Evolutionary conservation across 2,329 filamentous ascomycete species (phyloP), one percentile per base, ranked within the genome.

Genomic region (Paradendryphiella salina): DNA sequence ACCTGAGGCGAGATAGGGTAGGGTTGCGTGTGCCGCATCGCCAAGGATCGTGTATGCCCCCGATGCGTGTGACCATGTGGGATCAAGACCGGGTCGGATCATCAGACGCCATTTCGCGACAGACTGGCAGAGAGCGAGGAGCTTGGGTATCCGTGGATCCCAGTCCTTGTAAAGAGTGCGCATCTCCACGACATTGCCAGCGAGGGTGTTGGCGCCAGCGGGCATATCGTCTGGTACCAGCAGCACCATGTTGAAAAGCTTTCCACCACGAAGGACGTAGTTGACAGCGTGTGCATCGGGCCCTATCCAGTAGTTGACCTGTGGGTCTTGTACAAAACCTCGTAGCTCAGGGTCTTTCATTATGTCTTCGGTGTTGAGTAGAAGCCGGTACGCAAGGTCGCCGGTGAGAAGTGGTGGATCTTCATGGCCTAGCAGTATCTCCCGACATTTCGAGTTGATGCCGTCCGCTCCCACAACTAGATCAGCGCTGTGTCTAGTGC

Each of bases 11-110:
- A 85, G 73, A 61, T 87, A 87, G 0, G 85, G 85, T 0, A 87
- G 73, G 0, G 83, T 86, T 5, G 85, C 83, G 54, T 87, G 84
- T 2, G 83, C 82, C 0, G 84, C 82, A 59, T 87, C 85, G 0
- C 85, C 85, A 0, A 87, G 73, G 61, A 87, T 77, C 0, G 81
- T 80, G 59, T 85, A 84, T 0, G 80, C 73, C 0, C 78, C 82
- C 0, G 76, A 80, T 0, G 77, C 69, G 55, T 86, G 79, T 0
- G 76, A 81, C 84, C 85, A 87, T 1, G 74, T 73, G 4, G 70
- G 65, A n/a, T 78, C 76, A 31, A 84, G 75, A 4, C 78, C 78
- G 1, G 77, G 77, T 1, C 82, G 76, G 50, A 83, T 84, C 65
- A 80, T 82, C 0, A 86, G 69, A 1, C 81, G 75, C 83, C 83